Base-by-base conservation (phyloP, 2,329 filamentous ascomycete genomes). In the Fusarium newnesense region DNA sequence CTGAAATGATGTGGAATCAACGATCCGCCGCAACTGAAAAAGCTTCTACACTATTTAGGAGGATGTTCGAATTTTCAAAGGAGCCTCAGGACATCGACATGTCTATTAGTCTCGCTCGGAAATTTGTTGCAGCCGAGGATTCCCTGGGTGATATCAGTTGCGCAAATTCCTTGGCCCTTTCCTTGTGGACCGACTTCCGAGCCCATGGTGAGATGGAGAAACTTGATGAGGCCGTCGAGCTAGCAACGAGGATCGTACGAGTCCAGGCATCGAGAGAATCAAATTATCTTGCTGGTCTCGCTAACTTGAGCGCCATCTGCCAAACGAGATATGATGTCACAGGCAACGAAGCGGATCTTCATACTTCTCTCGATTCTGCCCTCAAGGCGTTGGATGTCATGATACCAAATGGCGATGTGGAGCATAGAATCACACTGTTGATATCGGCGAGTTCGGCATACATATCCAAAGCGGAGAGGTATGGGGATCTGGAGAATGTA, bases 171-270 rank as follows among this genome's bases (percentile, higher is more conserved):
- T 44, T 44, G 24, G 42, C 42, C 1, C 42, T 26, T 2, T n/a
- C n/a, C n/a, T 6, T 44, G 5, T 44, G 42, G 42, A 44, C n/a
- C 16, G 42, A 44, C 6, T 44, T 44, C 10, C 42, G 42, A 44
- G 15, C 4, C 9, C 42, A 7, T 5, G 42, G 42, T 0, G 15
- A 2, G 0, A 44, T 44, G 0, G 2, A 26, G n/a, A 44, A 44
- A 15, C 42, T 44, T 18, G 24, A 44, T 4, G 24, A 44, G 1
- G 42, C 42, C 4, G 15, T 44, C 16, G 42, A 46, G 0, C 5
- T 46, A 4, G 16, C 24, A 6, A 19, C 9, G 1, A 18, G 1
- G 0, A 11, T 44, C 5, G 1, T 3, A 9, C 42, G 1, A 2
- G 1, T 1, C 15, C n/a, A 1, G 5, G 2, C 42, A 1, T 13